Base-by-base conservation (phyloP, 2,329 filamentous ascomycete species). In the Hypoxylon sp. region DNA sequence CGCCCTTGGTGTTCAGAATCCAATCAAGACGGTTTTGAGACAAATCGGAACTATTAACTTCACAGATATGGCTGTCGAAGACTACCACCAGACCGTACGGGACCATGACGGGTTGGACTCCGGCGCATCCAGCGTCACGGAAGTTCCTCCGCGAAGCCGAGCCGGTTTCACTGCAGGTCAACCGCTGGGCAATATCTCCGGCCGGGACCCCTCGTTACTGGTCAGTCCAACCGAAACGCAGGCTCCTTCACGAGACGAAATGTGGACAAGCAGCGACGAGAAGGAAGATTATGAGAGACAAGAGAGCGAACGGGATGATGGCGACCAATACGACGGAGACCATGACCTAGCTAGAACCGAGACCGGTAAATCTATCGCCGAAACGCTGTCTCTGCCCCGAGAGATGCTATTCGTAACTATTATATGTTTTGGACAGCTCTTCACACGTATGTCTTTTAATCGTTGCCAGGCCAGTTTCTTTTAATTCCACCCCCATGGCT, bases 361-460 rank as follows among this genome's bases (percentile, higher is more conserved):
- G n/a, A 57, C 52, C 3, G 55, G 50, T 11, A 42, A 12, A 31
- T 59, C 60, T 5, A 52, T 59, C 12, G 58, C 53, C 16, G 58
- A 56, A 4, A 56, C 55, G 11, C 38, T 63, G 5, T 54, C 58
- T 15, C 31, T 59, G 13, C 44, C 51, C 4, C 48, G 52, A 20
- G 60, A 63, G 46, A 47, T 51, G 15, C 17, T 58, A 13, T 60
- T 63, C 27, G 58, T 61, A 6, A 45, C 55, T 27, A 42, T 63
- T 13, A 60, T 63, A 17, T 62, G 57, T 23, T 55, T 49, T 16
- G 57, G 38, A 12, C 60, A 62, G 26, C 55, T 62, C 16, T 60
- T 59, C 27, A 62, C 60, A 9, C 60, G 60, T 62, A 54, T 11
- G 60, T 54, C 12, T 36, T 5, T 4, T 9, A n/a, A 11, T 29